These are phyloP conservation scores for Candida dubliniensis DNA, from an alignment of 1,139 yeast species.

Conservation along the genomic window DNA sequence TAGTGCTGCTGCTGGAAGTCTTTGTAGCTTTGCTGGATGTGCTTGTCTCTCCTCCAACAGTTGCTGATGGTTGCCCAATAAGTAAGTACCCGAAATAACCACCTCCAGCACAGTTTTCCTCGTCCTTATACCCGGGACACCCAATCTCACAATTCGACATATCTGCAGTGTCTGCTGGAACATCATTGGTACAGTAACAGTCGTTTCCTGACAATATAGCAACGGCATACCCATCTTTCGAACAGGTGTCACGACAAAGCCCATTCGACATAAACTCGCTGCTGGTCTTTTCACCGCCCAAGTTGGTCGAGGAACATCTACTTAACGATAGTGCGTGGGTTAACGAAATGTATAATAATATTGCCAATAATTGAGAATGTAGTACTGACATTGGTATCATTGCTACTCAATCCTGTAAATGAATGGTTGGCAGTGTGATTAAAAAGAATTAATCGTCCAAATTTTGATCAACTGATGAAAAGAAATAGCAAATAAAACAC, in stretches of 20 bases:
- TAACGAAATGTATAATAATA: not conserved
- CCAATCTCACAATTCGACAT: constrained; percentile 39
- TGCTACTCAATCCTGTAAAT: no score
- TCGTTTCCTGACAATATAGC: constrained; percentile 52
- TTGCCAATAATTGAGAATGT: not conserved
- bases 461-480: not conserved
- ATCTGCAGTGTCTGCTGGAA: constrained; percentile 42
- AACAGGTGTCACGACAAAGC: constrained; percentile 49
- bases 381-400: not conserved
- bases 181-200: constrained; percentile 63
- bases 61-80: constrained; percentile 24
- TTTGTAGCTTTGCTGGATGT: no score
- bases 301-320: constrained; percentile 50
- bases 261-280: constrained; percentile 52
- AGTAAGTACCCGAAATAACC: constrained; percentile 39
- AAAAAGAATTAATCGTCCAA: no score
- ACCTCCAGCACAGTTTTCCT: constrained; percentile 34
- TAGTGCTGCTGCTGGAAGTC: not conserved
- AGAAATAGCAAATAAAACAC: not conserved
- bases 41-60: constrained; percentile 13
- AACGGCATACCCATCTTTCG: constrained; percentile 44
- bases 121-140: constrained; percentile 51
- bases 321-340: constrained; percentile 17
- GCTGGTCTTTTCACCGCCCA: constrained; percentile 21
- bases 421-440: no score